Conservation (phyloP, 257 asterid genomes). For the Solanum dulcamara region DNA sequence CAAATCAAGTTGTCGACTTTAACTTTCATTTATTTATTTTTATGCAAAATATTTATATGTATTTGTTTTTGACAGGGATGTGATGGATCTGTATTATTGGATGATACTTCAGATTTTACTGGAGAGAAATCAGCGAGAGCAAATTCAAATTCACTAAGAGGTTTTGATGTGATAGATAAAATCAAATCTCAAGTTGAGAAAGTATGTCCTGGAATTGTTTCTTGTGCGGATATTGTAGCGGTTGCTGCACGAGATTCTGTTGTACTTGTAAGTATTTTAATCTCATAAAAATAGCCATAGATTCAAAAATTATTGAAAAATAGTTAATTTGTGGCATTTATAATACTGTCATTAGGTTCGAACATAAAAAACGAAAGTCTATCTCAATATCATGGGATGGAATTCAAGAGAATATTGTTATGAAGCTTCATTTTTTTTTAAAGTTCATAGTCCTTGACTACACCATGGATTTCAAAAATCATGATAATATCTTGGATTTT, state of each 20-base stretch:
- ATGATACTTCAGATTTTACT: conserved; percentile 37
- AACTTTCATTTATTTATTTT: neutral
- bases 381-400: neutral
- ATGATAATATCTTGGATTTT: neutral
- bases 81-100: conserved; percentile 54
- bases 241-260: conserved; percentile 58
- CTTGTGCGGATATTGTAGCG: conserved; percentile 56
- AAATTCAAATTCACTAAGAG: conserved; percentile 33
- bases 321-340: neutral
- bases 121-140: conserved; percentile 47
- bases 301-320: neutral
- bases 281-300: neutral
- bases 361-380: neutral
- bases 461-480: neutral
- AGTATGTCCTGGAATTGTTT: conserved; percentile 38
- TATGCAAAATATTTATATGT: neutral
- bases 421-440: neutral
- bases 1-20: too few relatives aligned
- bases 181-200: conserved; percentile 36
- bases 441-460: neutral
- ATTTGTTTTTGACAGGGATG: conserved; percentile 36
- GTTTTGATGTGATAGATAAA: conserved; percentile 37
- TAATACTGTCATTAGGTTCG: neutral
- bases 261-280: conserved; percentile 16
- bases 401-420: neutral